A percentile compares a stretch with the other conserved stretches of the same genome.
These are phyloP conservation scores for Penicillium canescens DNA, from an alignment of 495 filamentous ascomycete genomes.

Conservation along the genomic window DNA sequence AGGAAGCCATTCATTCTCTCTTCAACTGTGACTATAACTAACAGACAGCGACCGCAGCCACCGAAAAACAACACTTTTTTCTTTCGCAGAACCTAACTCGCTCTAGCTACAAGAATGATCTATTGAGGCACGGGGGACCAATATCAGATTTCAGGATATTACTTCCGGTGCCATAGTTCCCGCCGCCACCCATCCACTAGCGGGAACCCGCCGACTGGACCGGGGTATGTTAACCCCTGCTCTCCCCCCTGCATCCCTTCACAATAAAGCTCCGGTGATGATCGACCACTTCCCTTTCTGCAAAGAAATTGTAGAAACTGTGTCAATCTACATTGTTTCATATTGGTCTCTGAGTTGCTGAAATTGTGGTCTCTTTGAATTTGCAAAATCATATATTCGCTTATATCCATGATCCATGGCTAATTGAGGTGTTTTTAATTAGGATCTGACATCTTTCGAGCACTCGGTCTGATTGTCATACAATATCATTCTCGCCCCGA, in stretches of 20 bases:
- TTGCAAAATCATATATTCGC: background rate
- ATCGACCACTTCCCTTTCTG: conserved; percentile 24
- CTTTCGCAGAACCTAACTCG: background rate
- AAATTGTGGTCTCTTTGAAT: background rate
- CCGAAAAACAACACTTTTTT: background rate
- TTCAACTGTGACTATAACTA: background rate
- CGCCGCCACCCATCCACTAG: conserved; percentile 3
- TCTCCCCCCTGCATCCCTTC: background rate
- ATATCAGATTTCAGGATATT: background rate
- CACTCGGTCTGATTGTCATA: no score
- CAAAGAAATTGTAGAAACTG: conserved; percentile 17
- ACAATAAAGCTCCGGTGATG: conserved; percentile 12
- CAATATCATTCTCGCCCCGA: no score
- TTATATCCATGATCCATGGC: background rate
- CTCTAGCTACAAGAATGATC: background rate
- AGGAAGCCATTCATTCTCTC: background rate
- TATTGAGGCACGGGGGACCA: background rate
- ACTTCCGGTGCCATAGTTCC: conserved; percentile 3
- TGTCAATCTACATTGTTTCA: conserved; percentile 23
- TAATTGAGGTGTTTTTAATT: background rate
- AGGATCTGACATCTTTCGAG: no score
- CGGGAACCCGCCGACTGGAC: conserved; percentile 11
- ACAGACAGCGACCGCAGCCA: background rate
- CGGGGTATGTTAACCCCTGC: conserved; percentile 2
- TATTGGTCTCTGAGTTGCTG: conserved; percentile 19